phyloP scores from a whole-genome alignment of 257 asterid genomes.

The Knoxia roxburghii region DNA sequence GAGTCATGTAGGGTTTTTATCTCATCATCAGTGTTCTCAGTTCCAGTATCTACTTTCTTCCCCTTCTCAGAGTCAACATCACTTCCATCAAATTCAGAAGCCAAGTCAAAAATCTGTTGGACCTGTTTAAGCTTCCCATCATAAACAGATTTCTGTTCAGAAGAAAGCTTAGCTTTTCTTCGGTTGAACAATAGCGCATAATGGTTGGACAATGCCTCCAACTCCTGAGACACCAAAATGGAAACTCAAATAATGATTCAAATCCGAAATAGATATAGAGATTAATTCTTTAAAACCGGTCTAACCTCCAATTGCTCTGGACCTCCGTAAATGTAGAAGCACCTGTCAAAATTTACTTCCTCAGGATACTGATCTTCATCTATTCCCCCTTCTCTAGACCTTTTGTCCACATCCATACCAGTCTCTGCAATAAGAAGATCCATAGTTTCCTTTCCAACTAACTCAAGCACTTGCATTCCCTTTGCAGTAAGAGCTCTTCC shows the following conservation, averaged over 20 bases:
- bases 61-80: slow-evolving; percentile 62
- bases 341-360: slow-evolving; percentile 84
- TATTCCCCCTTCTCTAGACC: slow-evolving; percentile 29
- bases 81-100: slow-evolving; percentile 58
- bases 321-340: slow-evolving; percentile 98
- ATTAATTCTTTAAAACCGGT: slow-evolving; percentile 16
- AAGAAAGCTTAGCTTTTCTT: slow-evolving; percentile 74
- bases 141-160: slow-evolving; percentile 64
- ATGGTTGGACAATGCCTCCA: slow-evolving; percentile 93
- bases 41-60: slow-evolving; percentile 67
- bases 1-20: slow-evolving; percentile 68
- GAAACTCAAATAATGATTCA: slow-evolving; percentile 16
- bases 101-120: slow-evolving; percentile 65
- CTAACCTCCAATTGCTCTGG: slow-evolving; percentile 96
- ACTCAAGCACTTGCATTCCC: slow-evolving; percentile 93
- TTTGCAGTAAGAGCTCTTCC: slow-evolving; percentile 85
- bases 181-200: slow-evolving; percentile 74
- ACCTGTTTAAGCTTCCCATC: slow-evolving; percentile 90
- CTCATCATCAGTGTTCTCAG: slow-evolving; percentile 50
- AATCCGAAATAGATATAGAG: slow-evolving; percentile 10
- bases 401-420: slow-evolving; percentile 60
- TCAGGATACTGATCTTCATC: slow-evolving; percentile 76
- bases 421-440: slow-evolving; percentile 86
- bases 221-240: slow-evolving; percentile 48
- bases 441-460: slow-evolving; percentile 92